phyloP scores from a whole-genome alignment of 1,284 basidiomycete species.

The Pascua guehoae region DNA sequence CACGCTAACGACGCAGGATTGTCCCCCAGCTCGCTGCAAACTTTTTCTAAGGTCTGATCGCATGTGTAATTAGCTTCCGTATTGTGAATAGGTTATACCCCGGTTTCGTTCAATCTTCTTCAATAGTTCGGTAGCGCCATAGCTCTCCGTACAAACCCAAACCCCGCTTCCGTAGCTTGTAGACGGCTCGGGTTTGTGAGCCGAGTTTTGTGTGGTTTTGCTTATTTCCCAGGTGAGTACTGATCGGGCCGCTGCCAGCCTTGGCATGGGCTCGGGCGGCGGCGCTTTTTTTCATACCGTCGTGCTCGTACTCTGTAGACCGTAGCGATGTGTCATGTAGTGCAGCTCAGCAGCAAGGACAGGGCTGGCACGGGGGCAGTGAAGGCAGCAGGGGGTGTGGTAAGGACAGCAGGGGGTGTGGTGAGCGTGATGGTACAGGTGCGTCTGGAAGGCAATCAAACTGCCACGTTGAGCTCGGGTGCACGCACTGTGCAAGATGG shows the following conservation, averaged over 20 bases:
- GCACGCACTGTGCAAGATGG: no score
- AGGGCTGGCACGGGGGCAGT: no score
- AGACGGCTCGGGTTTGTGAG: neutral
- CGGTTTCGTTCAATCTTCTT: slow-evolving; percentile 2
- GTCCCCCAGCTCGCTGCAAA: slow-evolving; percentile 1
- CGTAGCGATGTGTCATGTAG: no score
- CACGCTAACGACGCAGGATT: slow-evolving; percentile 1
- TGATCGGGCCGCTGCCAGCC: neutral
- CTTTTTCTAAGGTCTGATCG: slow-evolving; percentile 3
- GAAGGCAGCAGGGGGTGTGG: no score
- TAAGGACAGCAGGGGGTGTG: no score
- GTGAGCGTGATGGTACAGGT: no score
- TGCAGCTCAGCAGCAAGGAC: no score
- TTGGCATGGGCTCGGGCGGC: neutral
- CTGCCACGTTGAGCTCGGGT: no score
- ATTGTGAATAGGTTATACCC: neutral
- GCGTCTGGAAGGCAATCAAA: no score
- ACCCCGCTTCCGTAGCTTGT: neutral
- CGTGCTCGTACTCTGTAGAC: no score
- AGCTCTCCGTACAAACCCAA: neutral
- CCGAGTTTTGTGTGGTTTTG: slow-evolving; percentile 1
- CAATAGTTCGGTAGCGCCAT: neutral
- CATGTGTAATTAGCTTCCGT: neutral
- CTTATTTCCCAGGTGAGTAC: neutral
- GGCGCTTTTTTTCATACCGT: no score